These are phyloP conservation scores for Cadophora malorum DNA, from an alignment of 2,329 filamentous ascomycete species.

Conservation along the genomic window DNA sequence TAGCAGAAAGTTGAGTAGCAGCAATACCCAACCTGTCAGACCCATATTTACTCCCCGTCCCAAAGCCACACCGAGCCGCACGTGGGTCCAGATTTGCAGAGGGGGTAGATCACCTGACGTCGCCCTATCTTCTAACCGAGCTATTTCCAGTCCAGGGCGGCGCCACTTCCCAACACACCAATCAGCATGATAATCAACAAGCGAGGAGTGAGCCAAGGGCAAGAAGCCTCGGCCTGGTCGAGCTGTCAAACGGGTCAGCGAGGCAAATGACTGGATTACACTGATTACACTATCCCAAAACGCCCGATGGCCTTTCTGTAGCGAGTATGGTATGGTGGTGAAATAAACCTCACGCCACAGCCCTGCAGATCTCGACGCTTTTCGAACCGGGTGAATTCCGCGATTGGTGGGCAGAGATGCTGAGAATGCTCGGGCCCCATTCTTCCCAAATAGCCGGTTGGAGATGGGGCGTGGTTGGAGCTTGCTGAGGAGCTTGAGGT, in stretches of 20 bases:
- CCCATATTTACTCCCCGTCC: not conserved
- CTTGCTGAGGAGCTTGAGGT: not conserved
- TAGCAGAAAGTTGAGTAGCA: not conserved
- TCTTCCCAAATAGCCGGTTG: slow-evolving; percentile 3
- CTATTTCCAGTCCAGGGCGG: not conserved
- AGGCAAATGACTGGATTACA: not conserved
- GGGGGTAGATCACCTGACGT: not conserved
- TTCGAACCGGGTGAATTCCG: not conserved
- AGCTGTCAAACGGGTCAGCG: not conserved
- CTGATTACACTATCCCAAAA: not conserved
- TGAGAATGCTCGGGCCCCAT: slow-evolving; percentile 3
- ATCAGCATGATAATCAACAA: not conserved
- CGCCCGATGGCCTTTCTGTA: not conserved
- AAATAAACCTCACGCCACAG: slow-evolving; percentile 5
- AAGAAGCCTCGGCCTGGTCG: slow-evolving; percentile 7
- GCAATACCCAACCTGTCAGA: not conserved
- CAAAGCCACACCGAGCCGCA: not conserved
- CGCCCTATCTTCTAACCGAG: not conserved
- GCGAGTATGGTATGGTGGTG: not conserved
- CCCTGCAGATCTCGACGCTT: not conserved
- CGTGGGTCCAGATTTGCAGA: not conserved
- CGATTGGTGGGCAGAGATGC: not conserved
- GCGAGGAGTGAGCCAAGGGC: not conserved
- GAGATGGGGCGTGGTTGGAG: not conserved
- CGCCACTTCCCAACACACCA: not conserved